Evolutionary conservation across 768 basidiomycete genomes (phyloP), one percentile per base, ranked within the genome.

Genomic region (Botryobasidium botryosum): DNA sequence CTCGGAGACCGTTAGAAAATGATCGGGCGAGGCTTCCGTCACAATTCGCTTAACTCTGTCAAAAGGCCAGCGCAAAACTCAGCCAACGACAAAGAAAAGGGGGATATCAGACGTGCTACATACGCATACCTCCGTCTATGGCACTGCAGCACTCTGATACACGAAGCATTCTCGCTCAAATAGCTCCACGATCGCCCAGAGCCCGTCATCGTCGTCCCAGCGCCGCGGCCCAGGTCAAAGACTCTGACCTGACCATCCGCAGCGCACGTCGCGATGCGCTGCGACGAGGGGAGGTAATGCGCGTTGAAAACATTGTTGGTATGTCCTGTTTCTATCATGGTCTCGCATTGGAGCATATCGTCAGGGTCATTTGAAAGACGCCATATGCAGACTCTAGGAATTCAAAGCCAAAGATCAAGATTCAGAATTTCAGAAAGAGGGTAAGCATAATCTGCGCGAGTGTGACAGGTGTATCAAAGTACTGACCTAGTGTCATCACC

Each of bases 231-330:
- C 10, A 81, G 62, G 54, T 90, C 85, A 51, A 82, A 81, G 2
- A 91, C 72, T 33, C 85, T 70, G 35, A 90, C 72, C 59, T 86
- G 72, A 32, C 51, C 40, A 50, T 63, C 62, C 23, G 35, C 60
- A 3, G 62, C 61, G 65, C 59, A 85, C 74, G 52, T 57, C 8
- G 59, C 62, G 15, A 91, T 79, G 43, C 75, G 71, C n/a, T 76
- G 71, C 8, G 83, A 82, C 51, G 71, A 64, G 0, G 85, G 84
- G 1, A 92, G 64, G 68, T 84, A 77, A 37, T 82, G 74, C 0
- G 72, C 75, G 51, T 77, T 82, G 65, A 92, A 92, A 37, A 92
- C 84, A 54, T 92, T 92, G 10, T 69, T 74, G 37, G 62, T 69
- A 58, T 92, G 87, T 3, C 2, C 50, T 45, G 8, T 53, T 43